A percentile compares a stretch with the other conserved stretches of the same genome.
phyloP scores from a whole-genome alignment of 768 basidiomycete genomes.

The Dendrothele bispora region DNA sequence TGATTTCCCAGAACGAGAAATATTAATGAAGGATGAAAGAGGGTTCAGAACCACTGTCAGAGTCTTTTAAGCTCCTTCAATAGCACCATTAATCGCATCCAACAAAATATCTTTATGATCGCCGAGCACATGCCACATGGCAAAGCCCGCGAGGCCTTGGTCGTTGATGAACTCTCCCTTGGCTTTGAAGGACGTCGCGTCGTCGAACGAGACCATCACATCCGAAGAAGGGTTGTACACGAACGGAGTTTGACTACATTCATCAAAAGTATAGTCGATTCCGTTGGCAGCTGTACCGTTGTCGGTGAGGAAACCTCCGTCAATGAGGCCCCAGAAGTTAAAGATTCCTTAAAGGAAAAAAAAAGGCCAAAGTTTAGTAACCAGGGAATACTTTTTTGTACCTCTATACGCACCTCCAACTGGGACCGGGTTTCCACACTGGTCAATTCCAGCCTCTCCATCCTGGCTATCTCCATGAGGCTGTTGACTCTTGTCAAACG shows the following conservation, averaged over 20 bases:
- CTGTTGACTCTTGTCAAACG: constrained; percentile 44
- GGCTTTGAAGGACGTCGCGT: constrained; percentile 56
- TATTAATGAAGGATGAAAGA: too few species aligned
- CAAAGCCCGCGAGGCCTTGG: constrained; percentile 55
- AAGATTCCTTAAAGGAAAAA: constrained; percentile 55
- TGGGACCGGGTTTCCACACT: constrained; percentile 42
- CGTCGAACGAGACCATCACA: constrained; percentile 69
- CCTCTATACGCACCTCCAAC: not conserved
- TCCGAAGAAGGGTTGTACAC: constrained; percentile 56
- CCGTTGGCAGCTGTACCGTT: constrained; percentile 46
- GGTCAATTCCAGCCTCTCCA: constrained; percentile 33
- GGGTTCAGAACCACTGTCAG: too few species aligned
- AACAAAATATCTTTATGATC: constrained; percentile 61
- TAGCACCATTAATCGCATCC: constrained; percentile 46
- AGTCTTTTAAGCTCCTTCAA: too few species aligned
- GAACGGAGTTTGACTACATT: constrained; percentile 76
- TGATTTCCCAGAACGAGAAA: too few species aligned
- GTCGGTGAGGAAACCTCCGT: constrained; percentile 49
- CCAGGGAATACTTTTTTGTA: constrained; percentile 13
- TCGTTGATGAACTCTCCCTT: constrained; percentile 64
- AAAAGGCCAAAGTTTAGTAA: too few species aligned
- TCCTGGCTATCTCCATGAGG: constrained; percentile 28
- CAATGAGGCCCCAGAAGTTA: constrained; percentile 62
- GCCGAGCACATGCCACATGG: constrained; percentile 67
- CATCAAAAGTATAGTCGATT: constrained; percentile 58